Conservation (phyloP, 2,329 filamentous ascomycete species). For the Stemphylium beticola region DNA sequence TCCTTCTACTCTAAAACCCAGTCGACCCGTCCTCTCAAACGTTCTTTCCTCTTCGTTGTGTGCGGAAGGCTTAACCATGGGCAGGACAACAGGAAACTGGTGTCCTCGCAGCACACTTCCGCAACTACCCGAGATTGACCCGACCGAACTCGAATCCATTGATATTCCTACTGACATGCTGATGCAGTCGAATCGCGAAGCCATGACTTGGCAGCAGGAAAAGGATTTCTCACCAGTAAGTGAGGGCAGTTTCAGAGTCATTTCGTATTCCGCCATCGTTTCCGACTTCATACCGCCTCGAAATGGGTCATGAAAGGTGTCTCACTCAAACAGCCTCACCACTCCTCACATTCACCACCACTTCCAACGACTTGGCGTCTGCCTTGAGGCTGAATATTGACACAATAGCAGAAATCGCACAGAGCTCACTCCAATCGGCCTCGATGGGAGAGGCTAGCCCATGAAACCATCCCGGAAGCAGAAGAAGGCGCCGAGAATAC, state of each 20-base stretch:
- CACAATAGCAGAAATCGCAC: constrained; percentile 7
- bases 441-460: constrained; percentile 8
- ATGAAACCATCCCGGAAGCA: not conserved
- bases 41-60: not conserved
- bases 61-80: constrained; percentile 6
- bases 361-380: not conserved
- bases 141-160: not conserved
- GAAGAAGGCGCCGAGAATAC: not conserved
- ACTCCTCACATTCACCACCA: not conserved
- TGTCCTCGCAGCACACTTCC: constrained; percentile 5
- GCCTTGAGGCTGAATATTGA: not conserved
- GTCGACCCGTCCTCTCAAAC: not conserved
- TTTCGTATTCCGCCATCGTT: not conserved
- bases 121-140: not conserved
- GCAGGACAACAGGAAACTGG: constrained; percentile 1
- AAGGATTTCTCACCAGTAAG: constrained; percentile 23
- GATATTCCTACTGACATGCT: not conserved
- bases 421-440: constrained; percentile 1
- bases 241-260: constrained; percentile 8
- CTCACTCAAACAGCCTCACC: not conserved
- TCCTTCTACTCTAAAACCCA: not conserved
- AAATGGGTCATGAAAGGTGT: not conserved
- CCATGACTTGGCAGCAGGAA: constrained; percentile 30
- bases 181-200: not conserved
- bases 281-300: not conserved